A percentile compares a stretch with the other conserved stretches of the same genome.
phyloP scores from a whole-genome alignment of 306 rosid species.

The Cajanus cajan region DNA sequence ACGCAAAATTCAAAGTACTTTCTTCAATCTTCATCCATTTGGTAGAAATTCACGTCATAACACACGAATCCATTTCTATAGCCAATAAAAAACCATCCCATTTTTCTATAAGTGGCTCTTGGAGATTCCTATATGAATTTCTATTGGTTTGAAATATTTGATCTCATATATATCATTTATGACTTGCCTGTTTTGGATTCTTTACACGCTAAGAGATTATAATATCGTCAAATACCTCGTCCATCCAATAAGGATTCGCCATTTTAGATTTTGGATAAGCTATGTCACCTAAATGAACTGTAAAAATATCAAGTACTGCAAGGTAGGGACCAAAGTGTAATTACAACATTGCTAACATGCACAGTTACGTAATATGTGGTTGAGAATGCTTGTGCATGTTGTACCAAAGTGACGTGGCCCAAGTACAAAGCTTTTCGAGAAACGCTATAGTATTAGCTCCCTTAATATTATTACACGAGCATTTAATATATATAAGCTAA shows the following conservation, averaged over 20 bases:
- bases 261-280: slow-evolving; percentile 19
- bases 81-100: not conserved
- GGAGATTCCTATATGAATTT: not conserved
- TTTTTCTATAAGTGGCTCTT: not conserved
- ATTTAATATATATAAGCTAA: no score
- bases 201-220: not conserved
- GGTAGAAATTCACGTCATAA: not conserved
- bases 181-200: not conserved
- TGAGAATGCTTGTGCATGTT: not conserved
- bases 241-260: slow-evolving; percentile 21
- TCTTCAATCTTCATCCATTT: not conserved
- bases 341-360: not conserved
- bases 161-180: not conserved
- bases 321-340: not conserved
- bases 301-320: not conserved
- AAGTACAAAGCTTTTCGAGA: not conserved
- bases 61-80: not conserved
- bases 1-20: no score
- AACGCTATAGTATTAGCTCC: not conserved
- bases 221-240: not conserved
- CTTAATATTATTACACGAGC: not conserved
- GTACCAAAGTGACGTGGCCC: not conserved
- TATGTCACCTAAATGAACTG: not conserved
- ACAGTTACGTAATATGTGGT: not conserved
- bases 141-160: not conserved